A percentile compares a stretch with the other conserved stretches of the same genome.
Conservation (phyloP, 2,329 filamentous ascomycete species). For the Zymoseptoria ardabiliae region DNA sequence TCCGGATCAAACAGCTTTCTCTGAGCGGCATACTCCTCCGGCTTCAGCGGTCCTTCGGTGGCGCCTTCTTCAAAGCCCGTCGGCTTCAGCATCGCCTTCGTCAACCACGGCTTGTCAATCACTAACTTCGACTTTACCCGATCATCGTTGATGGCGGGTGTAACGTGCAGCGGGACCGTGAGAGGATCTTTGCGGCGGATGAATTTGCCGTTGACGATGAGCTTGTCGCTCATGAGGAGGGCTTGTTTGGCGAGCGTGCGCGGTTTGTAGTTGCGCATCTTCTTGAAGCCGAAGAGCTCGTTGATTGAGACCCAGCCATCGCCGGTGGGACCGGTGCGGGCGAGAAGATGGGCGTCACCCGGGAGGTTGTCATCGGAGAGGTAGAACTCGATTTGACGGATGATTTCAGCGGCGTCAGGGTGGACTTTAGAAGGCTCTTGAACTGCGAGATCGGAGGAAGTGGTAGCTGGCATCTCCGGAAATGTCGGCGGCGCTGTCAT, state of each 20-base stretch:
- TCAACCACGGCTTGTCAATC: constrained; percentile 28
- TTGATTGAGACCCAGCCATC: constrained; percentile 39
- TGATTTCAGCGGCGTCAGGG: constrained; percentile 18
- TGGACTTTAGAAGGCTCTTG: constrained; percentile 2
- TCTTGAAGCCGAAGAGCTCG: constrained; percentile 38
- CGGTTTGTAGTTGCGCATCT: constrained; percentile 41
- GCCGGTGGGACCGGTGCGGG: constrained; percentile 33
- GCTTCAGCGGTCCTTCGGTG: constrained; percentile 71
- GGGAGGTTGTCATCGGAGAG: constrained; percentile 44
- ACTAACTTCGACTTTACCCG: constrained; percentile 23
- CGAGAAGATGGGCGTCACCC: constrained; percentile 37
- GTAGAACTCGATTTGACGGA: constrained; percentile 42
- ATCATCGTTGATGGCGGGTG: constrained; percentile 18
- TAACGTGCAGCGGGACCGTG: constrained; percentile 15
- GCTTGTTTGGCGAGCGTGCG: constrained; percentile 32
- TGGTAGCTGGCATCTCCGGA: background rate
- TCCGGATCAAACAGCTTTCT: constrained; percentile 57
- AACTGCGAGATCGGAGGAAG: background rate
- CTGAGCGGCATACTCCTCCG: constrained; percentile 60
- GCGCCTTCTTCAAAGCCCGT: constrained; percentile 60
- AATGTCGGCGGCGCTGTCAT: background rate
- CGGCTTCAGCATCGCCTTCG: constrained; percentile 37
- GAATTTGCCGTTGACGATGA: constrained; percentile 36
- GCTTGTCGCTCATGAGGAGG: constrained; percentile 35
- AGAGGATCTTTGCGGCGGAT: constrained; percentile 39